A percentile compares a stretch with the other conserved stretches of the same genome.
Conservation (phyloP, 2,329 filamentous ascomycete species). For the Lizonia empirigonia region DNA sequence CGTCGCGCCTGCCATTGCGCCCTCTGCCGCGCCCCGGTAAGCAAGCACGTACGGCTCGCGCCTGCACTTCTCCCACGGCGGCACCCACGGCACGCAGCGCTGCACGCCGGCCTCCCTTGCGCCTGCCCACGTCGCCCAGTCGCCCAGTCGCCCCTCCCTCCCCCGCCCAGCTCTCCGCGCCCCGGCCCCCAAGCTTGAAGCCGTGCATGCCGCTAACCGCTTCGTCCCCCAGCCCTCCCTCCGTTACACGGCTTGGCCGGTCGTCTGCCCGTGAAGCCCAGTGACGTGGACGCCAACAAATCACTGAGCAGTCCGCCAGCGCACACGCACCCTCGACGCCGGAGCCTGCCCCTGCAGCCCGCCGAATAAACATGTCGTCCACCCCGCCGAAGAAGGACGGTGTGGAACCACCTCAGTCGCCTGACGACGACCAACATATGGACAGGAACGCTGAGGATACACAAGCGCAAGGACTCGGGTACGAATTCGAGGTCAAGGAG, state of each 20-base stretch:
- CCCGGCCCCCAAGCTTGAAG: background rate
- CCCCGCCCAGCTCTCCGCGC: conserved; percentile 17
- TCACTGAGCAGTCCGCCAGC: conserved; percentile 44
- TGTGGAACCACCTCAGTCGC: conserved; percentile 91
- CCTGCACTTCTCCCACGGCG: no score
- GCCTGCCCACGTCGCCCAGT: conserved; percentile 14
- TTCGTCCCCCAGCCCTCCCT: conserved; percentile 28
- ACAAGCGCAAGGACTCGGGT: conserved; percentile 75
- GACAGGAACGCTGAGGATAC: conserved; percentile 78
- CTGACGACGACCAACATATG: conserved; percentile 93
- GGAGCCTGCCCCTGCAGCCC: conserved; percentile 49
- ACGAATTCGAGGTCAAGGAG: conserved; percentile 99
- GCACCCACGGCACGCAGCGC: no score
- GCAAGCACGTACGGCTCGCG: background rate
- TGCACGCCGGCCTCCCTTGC: conserved; percentile 4
- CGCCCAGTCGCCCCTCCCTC: conserved; percentile 5
- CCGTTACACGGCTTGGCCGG: conserved; percentile 44
- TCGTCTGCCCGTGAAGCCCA: conserved; percentile 23
- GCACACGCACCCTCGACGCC: conserved; percentile 55
- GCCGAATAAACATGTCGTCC: conserved; percentile 93
- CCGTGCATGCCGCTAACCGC: conserved; percentile 44
- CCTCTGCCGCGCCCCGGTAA: conserved; percentile 10
- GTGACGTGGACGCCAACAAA: conserved; percentile 51
- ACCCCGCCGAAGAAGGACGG: conserved; percentile 83
- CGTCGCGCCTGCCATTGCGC: conserved; percentile 8